Evolutionary conservation across 192 early-diverging fungal species (phyloP), one percentile per base, ranked within the genome.

Genomic region (Coemansia sp.): DNA sequence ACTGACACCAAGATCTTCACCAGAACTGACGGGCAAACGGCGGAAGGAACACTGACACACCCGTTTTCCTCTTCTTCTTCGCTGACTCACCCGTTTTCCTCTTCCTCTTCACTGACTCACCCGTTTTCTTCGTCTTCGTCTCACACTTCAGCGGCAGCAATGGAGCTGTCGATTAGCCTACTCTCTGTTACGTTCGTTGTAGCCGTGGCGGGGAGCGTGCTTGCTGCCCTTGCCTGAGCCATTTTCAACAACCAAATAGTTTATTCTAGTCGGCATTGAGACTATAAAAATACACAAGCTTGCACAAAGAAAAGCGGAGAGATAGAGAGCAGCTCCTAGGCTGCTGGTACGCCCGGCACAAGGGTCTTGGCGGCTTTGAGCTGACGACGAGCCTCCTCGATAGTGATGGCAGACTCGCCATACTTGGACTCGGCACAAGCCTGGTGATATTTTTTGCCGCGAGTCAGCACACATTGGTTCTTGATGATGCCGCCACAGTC

Each of bases 401-500:
- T 56, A 2, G 67, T 57, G 14, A 79, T 57, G 0, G 76, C 76
- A 10, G 56, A 56, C 59, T 79, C 70, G 52, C 70, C 76, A 43
- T 79, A 79, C 56, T 79, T 79, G 42, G 68, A 63, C 65, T 81
- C 78, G 14, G 78, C 78, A 32, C 78, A 81, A 1, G 53, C 6
- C 53, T 75, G 72, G 44, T 81, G 78, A 33, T 81, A 81, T 54
- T 81, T 81, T 54, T 75, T 75, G 61, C 73, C 73, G 3, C 78
- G 65, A 7, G 78, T 81, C 62, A 81, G 19, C 58, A 81, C 78
- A 14, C 78, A 81, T 43, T 75, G 78, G 58, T 65, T 68, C 59
- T 72, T 74, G 55, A 81, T 81, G 41, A 70, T 81, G 27, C 68
- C 73, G 48, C 78, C 78, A 34, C 78, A 81, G 62, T 81, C 78